Conservation (phyloP, 2,329 filamentous ascomycete species). For the Phoma sp. region DNA sequence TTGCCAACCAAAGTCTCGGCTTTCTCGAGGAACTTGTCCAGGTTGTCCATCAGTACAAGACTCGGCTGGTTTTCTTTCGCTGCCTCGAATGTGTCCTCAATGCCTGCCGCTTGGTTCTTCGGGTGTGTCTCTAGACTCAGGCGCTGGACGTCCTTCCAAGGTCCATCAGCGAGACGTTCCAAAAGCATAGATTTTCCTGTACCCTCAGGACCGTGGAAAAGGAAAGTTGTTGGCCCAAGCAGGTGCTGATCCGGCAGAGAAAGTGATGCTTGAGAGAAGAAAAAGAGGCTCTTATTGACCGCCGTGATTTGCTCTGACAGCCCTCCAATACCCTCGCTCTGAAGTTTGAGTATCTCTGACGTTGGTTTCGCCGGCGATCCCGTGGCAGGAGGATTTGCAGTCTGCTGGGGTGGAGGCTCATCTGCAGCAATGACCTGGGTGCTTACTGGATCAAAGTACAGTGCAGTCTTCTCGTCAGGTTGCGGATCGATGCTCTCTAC, state of each 20-base stretch:
- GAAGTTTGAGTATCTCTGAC: conserved; percentile 36
- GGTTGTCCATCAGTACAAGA: conserved; percentile 77
- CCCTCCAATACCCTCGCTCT: conserved; percentile 66
- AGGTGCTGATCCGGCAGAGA: conserved; percentile 33
- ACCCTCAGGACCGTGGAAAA: conserved; percentile 81
- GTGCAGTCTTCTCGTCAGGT: conserved; percentile 30
- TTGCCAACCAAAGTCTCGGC: conserved; percentile 34
- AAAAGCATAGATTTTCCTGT: conserved; percentile 84
- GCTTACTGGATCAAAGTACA: conserved; percentile 39
- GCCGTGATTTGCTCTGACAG: conserved; percentile 66
- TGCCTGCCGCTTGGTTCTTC: conserved; percentile 57
- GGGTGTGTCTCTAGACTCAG: conserved; percentile 58
- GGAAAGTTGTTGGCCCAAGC: conserved; percentile 60
- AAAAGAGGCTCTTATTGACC: conserved; percentile 70
- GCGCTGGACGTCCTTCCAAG: conserved; percentile 73
- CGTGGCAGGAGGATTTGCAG: conserved; percentile 1
- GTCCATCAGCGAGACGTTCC: conserved; percentile 65
- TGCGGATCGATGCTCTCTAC: conserved; percentile 60
- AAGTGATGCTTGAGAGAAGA: conserved; percentile 27
- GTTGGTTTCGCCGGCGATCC: conserved; percentile 6
- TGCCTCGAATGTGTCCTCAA: conserved; percentile 72
- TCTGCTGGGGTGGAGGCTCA: conserved; percentile 10
- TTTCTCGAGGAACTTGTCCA: conserved; percentile 65
- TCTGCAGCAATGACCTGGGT: conserved; percentile 31
- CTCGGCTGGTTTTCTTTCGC: conserved; percentile 74